These are phyloP conservation scores for Yarrowia yakushimensis DNA, from an alignment of 805 yeast genomes.

Conservation along the genomic window DNA sequence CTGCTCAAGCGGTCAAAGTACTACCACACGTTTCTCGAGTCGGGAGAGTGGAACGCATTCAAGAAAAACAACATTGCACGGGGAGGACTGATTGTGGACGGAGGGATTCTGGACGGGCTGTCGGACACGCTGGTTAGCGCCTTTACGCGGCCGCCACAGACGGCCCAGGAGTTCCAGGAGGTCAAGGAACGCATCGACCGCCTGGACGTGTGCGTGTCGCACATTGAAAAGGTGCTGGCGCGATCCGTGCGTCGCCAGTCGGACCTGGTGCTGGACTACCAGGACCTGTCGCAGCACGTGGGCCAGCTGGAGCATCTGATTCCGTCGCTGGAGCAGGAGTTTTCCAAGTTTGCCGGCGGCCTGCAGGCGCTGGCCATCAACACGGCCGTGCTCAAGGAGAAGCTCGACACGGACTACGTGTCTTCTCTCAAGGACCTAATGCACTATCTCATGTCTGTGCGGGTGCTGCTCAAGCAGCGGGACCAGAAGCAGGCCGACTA, in stretches of 20 bases:
- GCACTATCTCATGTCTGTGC: slow-evolving; percentile 65
- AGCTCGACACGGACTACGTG: slow-evolving; percentile 73
- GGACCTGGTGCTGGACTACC: slow-evolving; percentile 70
- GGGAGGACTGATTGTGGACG: slow-evolving; percentile 12
- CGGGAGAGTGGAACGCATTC: slow-evolving; percentile 70
- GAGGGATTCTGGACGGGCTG: slow-evolving; percentile 66
- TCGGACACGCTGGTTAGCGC: slow-evolving; percentile 92
- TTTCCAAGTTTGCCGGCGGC: slow-evolving; percentile 48
- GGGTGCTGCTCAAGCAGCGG: slow-evolving; percentile 69
- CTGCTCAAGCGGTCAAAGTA: slow-evolving; percentile 62
- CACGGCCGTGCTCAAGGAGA: slow-evolving; percentile 45
- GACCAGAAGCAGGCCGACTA: slow-evolving; percentile 90
- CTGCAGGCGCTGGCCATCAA: slow-evolving; percentile 45
- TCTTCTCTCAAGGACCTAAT: slow-evolving; percentile 83
- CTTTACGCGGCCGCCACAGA: slow-evolving; percentile 68
- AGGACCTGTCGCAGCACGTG: slow-evolving; percentile 66
- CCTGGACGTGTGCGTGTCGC: slow-evolving; percentile 74
- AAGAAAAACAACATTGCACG: slow-evolving; percentile 31
- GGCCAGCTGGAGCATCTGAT: slow-evolving; percentile 61
- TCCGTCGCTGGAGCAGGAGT: slow-evolving; percentile 40
- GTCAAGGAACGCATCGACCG: slow-evolving; percentile 79
- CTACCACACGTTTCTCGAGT: slow-evolving; percentile 66
- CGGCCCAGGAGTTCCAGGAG: slow-evolving; percentile 70
- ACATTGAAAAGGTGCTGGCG: slow-evolving; percentile 73
- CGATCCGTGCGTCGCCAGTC: slow-evolving; percentile 69